Conservation (phyloP, 1,284 basidiomycete genomes). For the Meripilus lineatus region DNA sequence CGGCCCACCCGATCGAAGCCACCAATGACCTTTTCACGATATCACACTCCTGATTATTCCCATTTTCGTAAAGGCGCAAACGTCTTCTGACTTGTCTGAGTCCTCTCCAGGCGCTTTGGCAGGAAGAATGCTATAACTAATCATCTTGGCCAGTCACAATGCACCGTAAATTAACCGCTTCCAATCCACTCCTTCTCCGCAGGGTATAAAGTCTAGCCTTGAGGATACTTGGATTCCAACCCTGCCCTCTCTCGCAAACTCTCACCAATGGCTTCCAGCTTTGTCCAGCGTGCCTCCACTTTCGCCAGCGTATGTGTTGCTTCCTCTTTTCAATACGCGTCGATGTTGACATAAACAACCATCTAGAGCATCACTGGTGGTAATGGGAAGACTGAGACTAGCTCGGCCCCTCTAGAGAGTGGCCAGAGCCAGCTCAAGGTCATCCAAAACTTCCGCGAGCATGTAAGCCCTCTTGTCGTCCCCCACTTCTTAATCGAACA, state of each 20-base stretch:
- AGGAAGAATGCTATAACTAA: background rate
- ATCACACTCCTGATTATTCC: too few relatives aligned
- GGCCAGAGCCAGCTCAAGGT: conserved; percentile 23
- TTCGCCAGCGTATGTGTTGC: conserved; percentile 4
- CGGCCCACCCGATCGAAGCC: too few relatives aligned
- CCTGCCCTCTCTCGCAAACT: conserved; percentile 5
- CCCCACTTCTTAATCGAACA: background rate
- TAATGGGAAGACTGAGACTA: background rate
- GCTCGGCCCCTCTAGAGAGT: background rate
- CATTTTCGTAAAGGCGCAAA: too few relatives aligned
- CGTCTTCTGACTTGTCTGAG: too few relatives aligned
- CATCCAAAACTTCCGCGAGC: conserved; percentile 39
- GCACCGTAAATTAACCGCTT: background rate
- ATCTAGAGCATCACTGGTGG: background rate
- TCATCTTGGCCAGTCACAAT: background rate
- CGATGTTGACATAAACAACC: background rate
- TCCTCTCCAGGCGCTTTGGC: too few relatives aligned
- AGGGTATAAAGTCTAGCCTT: background rate
- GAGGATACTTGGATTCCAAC: conserved; percentile 2
- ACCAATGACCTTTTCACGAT: too few relatives aligned
- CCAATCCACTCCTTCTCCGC: background rate
- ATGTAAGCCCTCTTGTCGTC: conserved; percentile 27
- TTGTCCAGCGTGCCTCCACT: conserved; percentile 7
- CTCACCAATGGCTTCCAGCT: too few relatives aligned
- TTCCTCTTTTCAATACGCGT: background rate